These are phyloP conservation scores for Chaetomium sp. DNA, from an alignment of 2,329 filamentous ascomycete species.

Conservation along the genomic window DNA sequence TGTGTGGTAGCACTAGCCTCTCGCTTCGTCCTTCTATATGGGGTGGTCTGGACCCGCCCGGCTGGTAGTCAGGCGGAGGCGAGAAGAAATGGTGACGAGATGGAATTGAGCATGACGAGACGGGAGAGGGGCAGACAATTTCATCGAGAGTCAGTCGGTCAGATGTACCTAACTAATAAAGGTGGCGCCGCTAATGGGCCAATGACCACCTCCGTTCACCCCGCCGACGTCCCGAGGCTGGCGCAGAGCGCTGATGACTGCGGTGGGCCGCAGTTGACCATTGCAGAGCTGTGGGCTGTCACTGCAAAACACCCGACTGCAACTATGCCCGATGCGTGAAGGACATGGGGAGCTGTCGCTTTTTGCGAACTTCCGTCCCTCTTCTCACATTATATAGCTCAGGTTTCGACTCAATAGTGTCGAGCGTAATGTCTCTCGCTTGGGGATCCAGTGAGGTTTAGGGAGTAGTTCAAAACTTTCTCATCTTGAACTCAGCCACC, in stretches of 20 bases:
- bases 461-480: not conserved
- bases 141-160: not conserved
- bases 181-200: slow-evolving; percentile 7
- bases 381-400: not conserved
- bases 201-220: slow-evolving; percentile 16
- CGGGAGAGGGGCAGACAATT: not conserved
- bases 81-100: not conserved
- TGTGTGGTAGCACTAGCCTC: slow-evolving; percentile 10
- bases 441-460: not conserved
- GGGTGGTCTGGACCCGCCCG: slow-evolving; percentile 3
- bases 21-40: not conserved
- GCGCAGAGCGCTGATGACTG: slow-evolving; percentile 22
- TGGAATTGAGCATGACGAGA: not conserved
- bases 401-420: not conserved
- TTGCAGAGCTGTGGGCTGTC: not conserved
- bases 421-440: not conserved
- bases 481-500: not conserved
- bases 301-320: not conserved
- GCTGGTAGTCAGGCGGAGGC: slow-evolving; percentile 2
- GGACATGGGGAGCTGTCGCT: not conserved
- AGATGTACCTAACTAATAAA: not conserved
- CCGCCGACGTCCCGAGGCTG: slow-evolving; percentile 19
- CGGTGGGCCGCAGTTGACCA: slow-evolving; percentile 10
- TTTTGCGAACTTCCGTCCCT: not conserved
- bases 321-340: slow-evolving; percentile 7